Evolutionary conservation across 495 filamentous ascomycete genomes (phyloP).

Genomic region (Trichodelitschia bisporula): DNA sequence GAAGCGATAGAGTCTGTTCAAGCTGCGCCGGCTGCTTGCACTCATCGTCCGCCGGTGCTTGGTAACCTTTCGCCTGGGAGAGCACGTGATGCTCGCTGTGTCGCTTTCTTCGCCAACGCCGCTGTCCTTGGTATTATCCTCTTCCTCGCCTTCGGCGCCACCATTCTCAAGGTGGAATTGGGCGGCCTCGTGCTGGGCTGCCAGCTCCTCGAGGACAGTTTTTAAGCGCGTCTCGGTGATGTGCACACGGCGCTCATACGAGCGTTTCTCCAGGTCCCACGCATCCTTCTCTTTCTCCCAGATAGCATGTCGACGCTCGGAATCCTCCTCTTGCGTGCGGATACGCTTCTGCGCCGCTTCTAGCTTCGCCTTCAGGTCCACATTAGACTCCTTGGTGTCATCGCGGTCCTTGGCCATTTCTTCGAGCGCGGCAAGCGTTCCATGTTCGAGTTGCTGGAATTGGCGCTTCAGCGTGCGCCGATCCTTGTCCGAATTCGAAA

Average conservation of each 20-base stretch:
- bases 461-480: slow-evolving; percentile 61
- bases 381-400: slow-evolving; percentile 45
- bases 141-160: slow-evolving; percentile 23
- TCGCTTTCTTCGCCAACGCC: slow-evolving; percentile 35
- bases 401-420: slow-evolving; percentile 73
- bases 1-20: slow-evolving; percentile 27
- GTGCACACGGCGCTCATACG: slow-evolving; percentile 60
- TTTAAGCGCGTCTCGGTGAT: slow-evolving; percentile 71
- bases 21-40: slow-evolving; percentile 31
- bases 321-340: slow-evolving; percentile 64
- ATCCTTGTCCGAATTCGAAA: slow-evolving; percentile 43
- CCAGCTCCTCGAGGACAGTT: slow-evolving; percentile 59
- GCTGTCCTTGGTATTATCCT: slow-evolving; percentile 26
- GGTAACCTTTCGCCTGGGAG: not conserved
- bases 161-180: slow-evolving; percentile 12
- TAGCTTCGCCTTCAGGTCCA: slow-evolving; percentile 53
- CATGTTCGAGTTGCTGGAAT: slow-evolving; percentile 63
- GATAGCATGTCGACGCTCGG: slow-evolving; percentile 42
- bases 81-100: slow-evolving; percentile 31
- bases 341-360: slow-evolving; percentile 55
- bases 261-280: slow-evolving; percentile 62
- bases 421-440: slow-evolving; percentile 57
- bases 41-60: slow-evolving; percentile 28
- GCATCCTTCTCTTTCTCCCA: slow-evolving; percentile 62
- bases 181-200: slow-evolving; percentile 37